Evolutionary conservation across 495 filamentous ascomycete species (phyloP).

Genomic region (Podospora pseudocomata): DNA sequence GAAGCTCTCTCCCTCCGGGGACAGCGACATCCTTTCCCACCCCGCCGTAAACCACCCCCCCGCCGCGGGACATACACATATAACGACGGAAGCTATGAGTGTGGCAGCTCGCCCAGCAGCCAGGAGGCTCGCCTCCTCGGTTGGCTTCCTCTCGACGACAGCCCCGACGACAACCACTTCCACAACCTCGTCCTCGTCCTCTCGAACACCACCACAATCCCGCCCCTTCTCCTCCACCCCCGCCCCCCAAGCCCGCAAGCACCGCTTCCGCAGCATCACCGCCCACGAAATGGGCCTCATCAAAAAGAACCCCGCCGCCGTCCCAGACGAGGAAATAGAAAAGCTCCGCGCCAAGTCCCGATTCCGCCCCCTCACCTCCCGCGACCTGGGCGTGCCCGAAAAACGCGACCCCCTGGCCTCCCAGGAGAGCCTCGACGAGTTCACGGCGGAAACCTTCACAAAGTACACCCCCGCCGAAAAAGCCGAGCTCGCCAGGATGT

Average conservation of each 20-base stretch:
- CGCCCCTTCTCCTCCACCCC: conserved; percentile 29
- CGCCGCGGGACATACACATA: neutral
- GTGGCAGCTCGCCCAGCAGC: conserved; percentile 30
- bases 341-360: conserved; percentile 24
- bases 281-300: no score
- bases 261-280: no score
- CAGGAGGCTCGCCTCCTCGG: conserved; percentile 33
- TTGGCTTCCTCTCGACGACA: conserved; percentile 10
- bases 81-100: conserved; percentile 31
- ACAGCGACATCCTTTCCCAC: neutral
- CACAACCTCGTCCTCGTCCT: neutral
- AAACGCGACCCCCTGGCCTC: conserved; percentile 20
- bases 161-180: conserved; percentile 12
- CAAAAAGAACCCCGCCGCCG: no score
- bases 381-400: conserved; percentile 34
- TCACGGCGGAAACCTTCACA: conserved; percentile 49
- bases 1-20: neutral
- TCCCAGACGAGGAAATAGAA: no score
- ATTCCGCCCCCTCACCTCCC: conserved; percentile 43
- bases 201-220: conserved; percentile 20
- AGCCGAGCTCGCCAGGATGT: conserved; percentile 56
- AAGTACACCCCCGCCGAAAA: conserved; percentile 68
- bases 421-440: conserved; percentile 40
- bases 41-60: neutral
- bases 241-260: conserved; percentile 36